A percentile compares a stretch with the other conserved stretches of the same genome.
phyloP scores from a whole-genome alignment of 129 eudicot genomes.

The Mikania micrantha region DNA sequence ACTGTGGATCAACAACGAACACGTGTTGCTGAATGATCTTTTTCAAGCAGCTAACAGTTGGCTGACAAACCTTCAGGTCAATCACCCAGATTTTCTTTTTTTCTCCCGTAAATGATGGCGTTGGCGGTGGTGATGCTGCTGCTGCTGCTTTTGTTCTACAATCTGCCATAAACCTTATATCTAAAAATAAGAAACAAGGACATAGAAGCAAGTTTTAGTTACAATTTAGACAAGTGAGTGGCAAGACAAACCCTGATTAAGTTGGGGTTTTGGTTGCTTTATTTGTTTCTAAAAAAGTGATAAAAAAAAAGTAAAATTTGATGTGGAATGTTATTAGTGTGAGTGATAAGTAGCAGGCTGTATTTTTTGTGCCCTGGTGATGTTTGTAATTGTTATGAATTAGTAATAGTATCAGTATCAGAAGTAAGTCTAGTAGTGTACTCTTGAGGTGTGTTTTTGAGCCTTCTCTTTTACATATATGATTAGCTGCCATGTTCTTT shows the following conservation, averaged over 20 bases:
- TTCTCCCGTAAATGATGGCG: conserved; percentile 56
- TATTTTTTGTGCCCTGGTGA: conserved; percentile 28
- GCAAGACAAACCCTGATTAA: neutral
- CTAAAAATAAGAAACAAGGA: neutral
- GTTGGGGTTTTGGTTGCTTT: no score
- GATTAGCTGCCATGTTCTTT: neutral
- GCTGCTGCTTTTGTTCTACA: no score
- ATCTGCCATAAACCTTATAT: conserved; percentile 10
- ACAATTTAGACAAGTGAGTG: neutral
- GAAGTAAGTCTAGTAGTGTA: neutral
- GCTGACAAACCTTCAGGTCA: conserved; percentile 58
- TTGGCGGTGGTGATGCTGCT: no score
- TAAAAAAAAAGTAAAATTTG: neutral
- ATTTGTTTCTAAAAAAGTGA: no score
- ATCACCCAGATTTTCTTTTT: conserved; percentile 91
- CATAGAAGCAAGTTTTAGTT: no score
- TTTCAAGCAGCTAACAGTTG: conserved; percentile 64
- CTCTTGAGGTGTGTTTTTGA: conserved; percentile 1
- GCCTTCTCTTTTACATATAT: neutral
- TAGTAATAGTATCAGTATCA: conserved; percentile 8
- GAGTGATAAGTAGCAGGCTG: conserved; percentile 27
- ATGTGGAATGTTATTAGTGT: neutral
- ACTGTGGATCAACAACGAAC: conserved; percentile 60
- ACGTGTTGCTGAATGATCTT: conserved; percentile 38
- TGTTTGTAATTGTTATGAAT: conserved; percentile 18